These are phyloP conservation scores for Brettanomyces bruxellensis DNA, from an alignment of 805 yeast genomes.

Conservation along the genomic window DNA sequence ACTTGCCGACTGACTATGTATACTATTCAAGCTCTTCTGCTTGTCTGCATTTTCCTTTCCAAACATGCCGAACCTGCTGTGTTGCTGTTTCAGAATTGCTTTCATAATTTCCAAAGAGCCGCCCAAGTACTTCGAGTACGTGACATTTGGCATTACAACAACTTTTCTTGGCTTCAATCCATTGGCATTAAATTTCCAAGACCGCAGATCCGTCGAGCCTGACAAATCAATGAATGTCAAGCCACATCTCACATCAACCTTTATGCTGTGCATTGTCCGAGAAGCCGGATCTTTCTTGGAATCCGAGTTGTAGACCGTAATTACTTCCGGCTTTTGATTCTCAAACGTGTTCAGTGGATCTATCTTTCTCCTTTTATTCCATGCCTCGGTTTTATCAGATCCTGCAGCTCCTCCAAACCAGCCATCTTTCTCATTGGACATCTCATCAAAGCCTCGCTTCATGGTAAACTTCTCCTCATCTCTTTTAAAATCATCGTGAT, in stretches of 20 bases:
- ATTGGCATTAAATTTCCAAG: constrained; percentile 69
- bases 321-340: constrained; percentile 3
- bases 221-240: constrained; percentile 71
- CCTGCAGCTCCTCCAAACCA: constrained; percentile 13
- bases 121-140: constrained; percentile 15
- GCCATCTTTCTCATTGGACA: constrained; percentile 14
- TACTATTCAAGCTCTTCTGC: constrained; percentile 1
- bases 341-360: background rate
- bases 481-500: constrained; percentile 50
- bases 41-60: background rate
- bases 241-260: constrained; percentile 53
- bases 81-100: constrained; percentile 13
- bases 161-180: constrained; percentile 70
- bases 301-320: constrained; percentile 16
- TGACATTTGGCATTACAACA: constrained; percentile 31
- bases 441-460: constrained; percentile 19
- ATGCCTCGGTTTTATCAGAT: constrained; percentile 9
- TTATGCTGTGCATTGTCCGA: constrained; percentile 4
- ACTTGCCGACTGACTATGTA: constrained; percentile 9
- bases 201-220: constrained; percentile 78
- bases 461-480: constrained; percentile 33
- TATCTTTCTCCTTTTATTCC: constrained; percentile 8
- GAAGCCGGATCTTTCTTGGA: constrained; percentile 16
- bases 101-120: constrained; percentile 13
- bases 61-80: constrained; percentile 6